phyloP scores from a whole-genome alignment of 73 alveolate genomes.

The Stentor roeselii region DNA sequence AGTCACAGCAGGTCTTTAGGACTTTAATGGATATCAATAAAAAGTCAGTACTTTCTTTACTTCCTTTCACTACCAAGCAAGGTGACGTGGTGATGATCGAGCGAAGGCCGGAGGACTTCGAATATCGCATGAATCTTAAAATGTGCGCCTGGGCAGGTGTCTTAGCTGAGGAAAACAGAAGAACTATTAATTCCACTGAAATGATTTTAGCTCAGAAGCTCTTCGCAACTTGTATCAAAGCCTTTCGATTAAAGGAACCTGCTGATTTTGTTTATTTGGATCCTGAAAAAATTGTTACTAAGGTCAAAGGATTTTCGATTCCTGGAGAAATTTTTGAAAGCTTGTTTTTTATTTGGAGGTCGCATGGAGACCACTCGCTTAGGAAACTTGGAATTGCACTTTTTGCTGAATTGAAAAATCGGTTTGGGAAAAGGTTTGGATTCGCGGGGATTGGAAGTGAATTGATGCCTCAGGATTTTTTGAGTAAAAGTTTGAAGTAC shows the following conservation, averaged over 20 bases:
- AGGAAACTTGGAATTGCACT: neutral
- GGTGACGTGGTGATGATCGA: neutral
- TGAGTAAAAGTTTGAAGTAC: neutral
- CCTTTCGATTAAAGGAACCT: neutral
- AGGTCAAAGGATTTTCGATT: neutral
- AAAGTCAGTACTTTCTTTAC: neutral
- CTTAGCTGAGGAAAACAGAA: neutral
- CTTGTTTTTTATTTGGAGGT: neutral
- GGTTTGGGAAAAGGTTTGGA: neutral
- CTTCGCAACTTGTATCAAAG: neutral
- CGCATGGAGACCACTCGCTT: neutral
- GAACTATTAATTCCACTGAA: neutral
- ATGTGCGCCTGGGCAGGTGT: constrained; percentile 6
- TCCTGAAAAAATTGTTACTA: neutral
- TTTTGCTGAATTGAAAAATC: no score
- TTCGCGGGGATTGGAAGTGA: neutral
- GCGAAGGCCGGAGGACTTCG: neutral
- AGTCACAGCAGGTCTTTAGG: neutral
- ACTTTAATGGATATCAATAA: neutral
- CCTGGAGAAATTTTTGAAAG: neutral
- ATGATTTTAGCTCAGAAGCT: neutral
- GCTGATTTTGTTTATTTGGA: neutral
- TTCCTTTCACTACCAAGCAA: neutral
- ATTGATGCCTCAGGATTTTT: neutral
- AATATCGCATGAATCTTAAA: neutral